Evolutionary conservation across 169 alveolate species (phyloP).

Genomic region (Miamiensis avidus): DNA sequence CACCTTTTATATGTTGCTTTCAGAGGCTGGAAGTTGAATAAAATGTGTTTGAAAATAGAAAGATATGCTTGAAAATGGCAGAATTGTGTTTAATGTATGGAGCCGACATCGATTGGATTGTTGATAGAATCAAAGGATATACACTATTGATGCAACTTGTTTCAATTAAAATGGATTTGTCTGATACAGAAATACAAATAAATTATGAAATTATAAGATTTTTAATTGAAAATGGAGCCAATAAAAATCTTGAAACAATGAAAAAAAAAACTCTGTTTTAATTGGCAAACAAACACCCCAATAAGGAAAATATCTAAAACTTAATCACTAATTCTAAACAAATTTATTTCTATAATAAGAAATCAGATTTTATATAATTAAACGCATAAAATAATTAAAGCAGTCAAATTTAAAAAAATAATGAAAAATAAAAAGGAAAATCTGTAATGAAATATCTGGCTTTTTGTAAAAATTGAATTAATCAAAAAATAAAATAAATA

Average conservation of each 20-base stretch:
- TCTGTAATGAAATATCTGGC: not conserved
- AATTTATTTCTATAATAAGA: too few relatives aligned
- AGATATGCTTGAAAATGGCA: conserved; percentile 56
- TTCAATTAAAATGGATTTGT: conserved; percentile 27
- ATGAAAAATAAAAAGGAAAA: not conserved
- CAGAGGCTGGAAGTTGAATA: conserved; percentile 53
- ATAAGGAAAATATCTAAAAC: conserved; percentile 8
- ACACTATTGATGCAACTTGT: conserved; percentile 52
- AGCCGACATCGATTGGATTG: conserved; percentile 56
- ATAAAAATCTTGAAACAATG: conserved; percentile 32
- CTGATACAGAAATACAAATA: conserved; percentile 38
- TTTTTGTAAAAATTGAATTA: not conserved
- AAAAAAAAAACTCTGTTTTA: conserved; percentile 31
- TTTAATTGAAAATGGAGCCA: conserved; percentile 58
- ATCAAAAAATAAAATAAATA: too few relatives aligned
- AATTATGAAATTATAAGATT: conserved; percentile 44
- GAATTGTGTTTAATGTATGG: conserved; percentile 52
- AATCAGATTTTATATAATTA: too few relatives aligned
- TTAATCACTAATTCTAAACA: too few relatives aligned
- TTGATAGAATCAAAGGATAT: conserved; percentile 44
- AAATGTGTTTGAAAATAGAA: conserved; percentile 55
- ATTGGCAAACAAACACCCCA: conserved; percentile 22
- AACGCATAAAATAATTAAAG: not conserved
- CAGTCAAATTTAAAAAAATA: not conserved
- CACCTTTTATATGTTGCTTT: conserved; percentile 53